Conservation (phyloP, 2,329 filamentous ascomycete genomes). For the Hypoxylon sp. region DNA sequence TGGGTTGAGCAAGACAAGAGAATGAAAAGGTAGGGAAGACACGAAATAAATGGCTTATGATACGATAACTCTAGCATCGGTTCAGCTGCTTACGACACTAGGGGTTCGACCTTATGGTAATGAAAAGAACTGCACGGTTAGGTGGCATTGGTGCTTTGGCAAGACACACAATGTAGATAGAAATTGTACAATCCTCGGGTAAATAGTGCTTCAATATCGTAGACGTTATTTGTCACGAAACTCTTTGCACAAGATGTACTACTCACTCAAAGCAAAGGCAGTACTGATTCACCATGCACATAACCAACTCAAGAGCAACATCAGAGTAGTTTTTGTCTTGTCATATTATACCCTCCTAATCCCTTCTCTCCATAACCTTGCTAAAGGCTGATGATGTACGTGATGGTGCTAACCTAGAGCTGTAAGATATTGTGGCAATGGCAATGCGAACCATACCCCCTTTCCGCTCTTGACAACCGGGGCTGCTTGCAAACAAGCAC, state of each 20-base stretch:
- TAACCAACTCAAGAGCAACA: not conserved
- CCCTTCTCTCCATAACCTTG: slow-evolving; percentile 8
- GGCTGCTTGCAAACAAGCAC: slow-evolving; percentile 15
- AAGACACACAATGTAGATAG: not conserved
- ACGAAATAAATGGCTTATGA: too few relatives aligned
- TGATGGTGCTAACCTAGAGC: slow-evolving; percentile 30
- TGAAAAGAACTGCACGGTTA: not conserved
- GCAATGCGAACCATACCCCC: slow-evolving; percentile 28
- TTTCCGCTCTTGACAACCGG: slow-evolving; percentile 22
- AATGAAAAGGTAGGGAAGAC: too few relatives aligned
- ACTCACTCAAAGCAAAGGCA: not conserved
- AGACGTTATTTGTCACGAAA: not conserved
- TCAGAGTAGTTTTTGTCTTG: slow-evolving; percentile 24
- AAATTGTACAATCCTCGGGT: not conserved
- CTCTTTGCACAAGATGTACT: not conserved
- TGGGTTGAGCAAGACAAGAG: not conserved
- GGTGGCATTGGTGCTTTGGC: not conserved
- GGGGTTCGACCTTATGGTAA: too few relatives aligned
- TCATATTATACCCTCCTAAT: slow-evolving; percentile 43
- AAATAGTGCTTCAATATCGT: not conserved
- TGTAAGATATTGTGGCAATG: slow-evolving; percentile 32
- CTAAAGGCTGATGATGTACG: slow-evolving; percentile 31
- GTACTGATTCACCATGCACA: not conserved
- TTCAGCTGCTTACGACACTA: too few relatives aligned
- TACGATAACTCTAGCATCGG: too few relatives aligned